Conservation (phyloP, 345 rosid species). For the Rhodomyrtus tomentosa region DNA sequence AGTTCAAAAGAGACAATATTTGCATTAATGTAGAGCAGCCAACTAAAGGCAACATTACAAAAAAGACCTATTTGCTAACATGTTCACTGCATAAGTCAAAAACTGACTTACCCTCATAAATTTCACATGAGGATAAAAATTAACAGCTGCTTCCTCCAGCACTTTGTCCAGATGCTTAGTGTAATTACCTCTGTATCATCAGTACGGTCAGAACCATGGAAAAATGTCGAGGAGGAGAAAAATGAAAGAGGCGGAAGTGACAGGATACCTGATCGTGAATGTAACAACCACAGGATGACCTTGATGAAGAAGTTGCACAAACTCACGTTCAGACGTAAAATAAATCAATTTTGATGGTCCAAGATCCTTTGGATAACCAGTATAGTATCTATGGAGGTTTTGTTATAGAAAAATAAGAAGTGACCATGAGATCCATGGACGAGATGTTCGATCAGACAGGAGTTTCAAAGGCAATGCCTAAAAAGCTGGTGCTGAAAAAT, state of each 20-base stretch:
- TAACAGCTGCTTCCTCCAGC: conserved; percentile 82
- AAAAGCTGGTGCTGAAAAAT: not conserved
- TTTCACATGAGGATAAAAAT: conserved; percentile 71
- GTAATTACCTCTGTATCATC: conserved; percentile 58
- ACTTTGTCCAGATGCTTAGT: conserved; percentile 79
- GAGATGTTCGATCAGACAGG: not conserved
- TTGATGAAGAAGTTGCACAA: conserved; percentile 82
- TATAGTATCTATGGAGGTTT: conserved; percentile 47
- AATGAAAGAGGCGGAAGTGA: not conserved
- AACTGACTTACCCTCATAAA: conserved; percentile 65
- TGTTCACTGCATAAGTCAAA: not conserved
- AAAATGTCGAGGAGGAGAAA: not conserved
- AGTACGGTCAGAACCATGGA: not conserved
- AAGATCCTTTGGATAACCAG: conserved; percentile 84
- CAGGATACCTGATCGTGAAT: conserved; percentile 65
- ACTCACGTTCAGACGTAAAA: conserved; percentile 82
- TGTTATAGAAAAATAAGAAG: not conserved
- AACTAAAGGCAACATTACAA: not conserved
- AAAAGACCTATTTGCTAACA: not conserved
- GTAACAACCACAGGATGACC: conserved; percentile 74
- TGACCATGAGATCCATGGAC: not conserved
- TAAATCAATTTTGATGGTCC: conserved; percentile 70
- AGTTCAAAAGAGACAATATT: not conserved
- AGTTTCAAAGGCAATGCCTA: not conserved
- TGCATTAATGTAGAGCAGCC: not conserved